phyloP scores from a whole-genome alignment of 495 filamentous ascomycete species.

The Xylaria curta region DNA sequence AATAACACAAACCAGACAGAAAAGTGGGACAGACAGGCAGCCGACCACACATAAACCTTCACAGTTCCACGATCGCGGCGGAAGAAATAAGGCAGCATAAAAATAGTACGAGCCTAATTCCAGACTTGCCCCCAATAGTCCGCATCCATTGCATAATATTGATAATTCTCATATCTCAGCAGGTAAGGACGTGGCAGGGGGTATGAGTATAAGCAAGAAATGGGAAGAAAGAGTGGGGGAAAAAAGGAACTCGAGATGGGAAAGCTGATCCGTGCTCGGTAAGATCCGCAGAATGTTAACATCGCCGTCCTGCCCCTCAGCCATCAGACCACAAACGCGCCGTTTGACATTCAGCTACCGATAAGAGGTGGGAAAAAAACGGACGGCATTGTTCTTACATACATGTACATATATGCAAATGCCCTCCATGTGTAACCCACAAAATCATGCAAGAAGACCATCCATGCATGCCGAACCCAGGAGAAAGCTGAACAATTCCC shows the following conservation, averaged over 20 bases:
- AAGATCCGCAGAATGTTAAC: neutral
- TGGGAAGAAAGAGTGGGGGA: neutral
- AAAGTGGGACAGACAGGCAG: neutral
- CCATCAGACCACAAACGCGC: neutral
- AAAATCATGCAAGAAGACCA: conserved; percentile 5
- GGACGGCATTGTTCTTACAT: neutral
- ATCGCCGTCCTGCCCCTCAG: neutral
- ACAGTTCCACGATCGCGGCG: neutral
- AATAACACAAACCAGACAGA: neutral
- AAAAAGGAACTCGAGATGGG: neutral
- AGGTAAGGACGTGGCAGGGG: neutral
- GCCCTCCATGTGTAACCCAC: conserved; percentile 5
- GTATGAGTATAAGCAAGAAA: neutral
- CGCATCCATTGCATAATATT: neutral
- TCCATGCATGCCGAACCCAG: neutral
- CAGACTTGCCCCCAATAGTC: neutral
- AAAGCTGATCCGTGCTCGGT: neutral
- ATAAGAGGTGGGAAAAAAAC: neutral
- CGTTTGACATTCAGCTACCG: neutral
- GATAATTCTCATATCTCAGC: neutral
- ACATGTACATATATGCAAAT: neutral
- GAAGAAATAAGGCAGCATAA: neutral
- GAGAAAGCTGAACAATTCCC: conserved; percentile 14
- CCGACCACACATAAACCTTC: neutral
- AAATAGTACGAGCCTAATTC: neutral